Evolutionary conservation across 2,329 filamentous ascomycete species (phyloP).

Genomic region (Fusarium stilboides): DNA sequence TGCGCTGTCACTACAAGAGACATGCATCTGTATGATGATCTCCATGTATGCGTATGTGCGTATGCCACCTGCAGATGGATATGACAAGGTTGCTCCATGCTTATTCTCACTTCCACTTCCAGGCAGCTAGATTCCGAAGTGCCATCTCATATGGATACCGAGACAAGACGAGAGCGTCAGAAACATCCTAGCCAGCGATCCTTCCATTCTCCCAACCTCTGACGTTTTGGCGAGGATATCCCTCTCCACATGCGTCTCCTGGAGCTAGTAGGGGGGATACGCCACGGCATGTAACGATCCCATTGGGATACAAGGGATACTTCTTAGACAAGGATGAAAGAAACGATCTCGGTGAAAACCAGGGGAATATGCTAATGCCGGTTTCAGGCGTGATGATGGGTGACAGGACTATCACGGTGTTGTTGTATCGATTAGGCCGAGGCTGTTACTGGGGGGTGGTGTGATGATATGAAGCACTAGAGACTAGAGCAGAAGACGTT

Average conservation of each 20-base stretch:
- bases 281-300: constrained; percentile 36
- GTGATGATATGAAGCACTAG: constrained; percentile 5
- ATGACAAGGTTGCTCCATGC: constrained; percentile 6
- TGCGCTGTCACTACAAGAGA: constrained; percentile 19
- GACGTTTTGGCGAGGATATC: constrained; percentile 2
- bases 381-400: constrained; percentile 30
- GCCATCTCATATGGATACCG: neutral
- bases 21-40: constrained; percentile 30
- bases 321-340: constrained; percentile 21
- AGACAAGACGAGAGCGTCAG: constrained; percentile 10
- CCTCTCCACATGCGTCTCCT: constrained; percentile 27
- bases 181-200: constrained; percentile 15
- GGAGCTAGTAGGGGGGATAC: constrained; percentile 24
- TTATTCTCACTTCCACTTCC: constrained; percentile 2
- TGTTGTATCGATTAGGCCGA: constrained; percentile 1
- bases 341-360: constrained; percentile 20
- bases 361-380: constrained; percentile 20
- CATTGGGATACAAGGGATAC: constrained; percentile 11
- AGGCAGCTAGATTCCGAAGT: neutral
- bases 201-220: neutral
- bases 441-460: constrained; percentile 15
- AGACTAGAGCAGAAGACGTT: constrained; percentile 18
- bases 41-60: constrained; percentile 12
- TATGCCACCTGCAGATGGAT: neutral
- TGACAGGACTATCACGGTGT: neutral